Evolutionary conservation across 2,329 filamentous ascomycete species (phyloP).

Genomic region (Chrysosphaeria jannelii): DNA sequence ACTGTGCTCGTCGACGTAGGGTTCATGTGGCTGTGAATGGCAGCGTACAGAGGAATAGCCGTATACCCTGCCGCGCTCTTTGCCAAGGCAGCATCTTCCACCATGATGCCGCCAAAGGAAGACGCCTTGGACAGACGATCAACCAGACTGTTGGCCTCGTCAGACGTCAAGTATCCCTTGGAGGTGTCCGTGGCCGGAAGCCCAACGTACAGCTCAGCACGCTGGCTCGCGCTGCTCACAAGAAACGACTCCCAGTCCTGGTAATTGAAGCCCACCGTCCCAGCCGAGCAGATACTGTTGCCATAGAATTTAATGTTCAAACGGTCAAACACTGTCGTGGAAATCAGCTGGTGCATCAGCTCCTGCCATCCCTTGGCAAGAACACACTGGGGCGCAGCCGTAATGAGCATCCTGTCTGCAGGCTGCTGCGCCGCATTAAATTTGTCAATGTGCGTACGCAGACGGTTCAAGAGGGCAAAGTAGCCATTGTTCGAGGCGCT

Average conservation of each 20-base stretch:
- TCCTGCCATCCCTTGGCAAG: slow-evolving; percentile 7
- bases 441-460: slow-evolving; percentile 3
- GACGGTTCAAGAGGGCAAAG: too few species aligned
- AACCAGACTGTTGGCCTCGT: too few species aligned
- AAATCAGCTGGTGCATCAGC: slow-evolving; percentile 14
- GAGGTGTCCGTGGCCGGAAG: slow-evolving; percentile 8
- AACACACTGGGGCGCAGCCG: slow-evolving; percentile 16
- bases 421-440: slow-evolving; percentile 8
- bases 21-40: too few species aligned
- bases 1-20: too few species aligned
- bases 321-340: slow-evolving; percentile 11
- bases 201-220: slow-evolving; percentile 12
- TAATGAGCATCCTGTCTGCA: too few species aligned
- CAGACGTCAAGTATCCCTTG: too few species aligned
- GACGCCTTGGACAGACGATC: too few species aligned
- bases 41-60: too few species aligned
- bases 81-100: too few species aligned
- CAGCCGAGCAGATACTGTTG: slow-evolving; percentile 12
- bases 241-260: slow-evolving; percentile 10
- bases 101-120: too few species aligned
- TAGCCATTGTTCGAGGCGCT: too few species aligned
- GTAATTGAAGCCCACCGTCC: slow-evolving; percentile 10
- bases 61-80: too few species aligned
- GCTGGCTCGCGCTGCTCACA: slow-evolving; percentile 7
- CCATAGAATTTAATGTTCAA: slow-evolving; percentile 19